Evolutionary conservation across 768 basidiomycete species (phyloP).

Genomic region (Ephemerocybe angulata): DNA sequence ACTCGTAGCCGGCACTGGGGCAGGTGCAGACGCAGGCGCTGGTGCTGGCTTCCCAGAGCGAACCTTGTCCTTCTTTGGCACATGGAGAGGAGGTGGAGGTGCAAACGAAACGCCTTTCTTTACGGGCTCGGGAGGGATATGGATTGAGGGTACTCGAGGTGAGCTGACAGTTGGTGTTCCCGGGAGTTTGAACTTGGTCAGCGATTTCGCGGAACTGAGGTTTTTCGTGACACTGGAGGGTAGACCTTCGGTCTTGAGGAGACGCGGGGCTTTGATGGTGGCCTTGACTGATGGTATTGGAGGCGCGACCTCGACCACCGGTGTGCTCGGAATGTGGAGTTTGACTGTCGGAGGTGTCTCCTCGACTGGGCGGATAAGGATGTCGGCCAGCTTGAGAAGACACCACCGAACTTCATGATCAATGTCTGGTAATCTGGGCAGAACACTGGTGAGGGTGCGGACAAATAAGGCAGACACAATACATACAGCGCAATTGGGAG

Average conservation of each 20-base stretch:
- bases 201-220: constrained; percentile 35
- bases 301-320: constrained; percentile 59
- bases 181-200: constrained; percentile 56
- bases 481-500: constrained; percentile 78
- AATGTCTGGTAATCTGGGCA: constrained; percentile 59
- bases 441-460: constrained; percentile 1
- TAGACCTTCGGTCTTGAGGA: constrained; percentile 36
- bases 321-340: constrained; percentile 74
- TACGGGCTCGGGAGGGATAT: constrained; percentile 26
- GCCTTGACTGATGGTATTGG: constrained; percentile 53
- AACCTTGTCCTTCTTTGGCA: constrained; percentile 18
- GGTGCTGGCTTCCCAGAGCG: not conserved
- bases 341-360: constrained; percentile 86
- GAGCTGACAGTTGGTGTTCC: constrained; percentile 26
- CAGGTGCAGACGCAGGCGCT: constrained; percentile 17
- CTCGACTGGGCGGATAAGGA: constrained; percentile 76
- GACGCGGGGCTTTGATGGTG: constrained; percentile 38
- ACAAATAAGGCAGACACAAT: constrained; percentile 21
- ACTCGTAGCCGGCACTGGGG: too few relatives aligned
- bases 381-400: constrained; percentile 85
- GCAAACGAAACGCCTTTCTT: constrained; percentile 37
- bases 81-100: constrained; percentile 29
- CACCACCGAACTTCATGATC: constrained; percentile 92
- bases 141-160: constrained; percentile 26
- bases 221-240: constrained; percentile 39